Percentiles rank a stretch among this genome's conserved stretches.
Evolutionary conservation across 306 rosid species (phyloP).

Genomic region (Hippophae gyantsensis): DNA sequence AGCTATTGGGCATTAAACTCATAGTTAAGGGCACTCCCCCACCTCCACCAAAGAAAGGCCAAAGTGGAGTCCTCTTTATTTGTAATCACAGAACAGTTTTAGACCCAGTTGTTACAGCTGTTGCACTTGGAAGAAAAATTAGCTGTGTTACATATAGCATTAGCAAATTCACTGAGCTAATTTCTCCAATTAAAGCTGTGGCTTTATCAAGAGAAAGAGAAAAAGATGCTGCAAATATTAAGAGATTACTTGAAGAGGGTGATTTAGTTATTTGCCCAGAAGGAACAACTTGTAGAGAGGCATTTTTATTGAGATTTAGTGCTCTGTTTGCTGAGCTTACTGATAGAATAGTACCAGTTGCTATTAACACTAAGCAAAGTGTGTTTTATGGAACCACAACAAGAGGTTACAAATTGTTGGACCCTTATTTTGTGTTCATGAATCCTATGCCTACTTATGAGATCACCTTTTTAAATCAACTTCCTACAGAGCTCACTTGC

Average conservation of each 20-base stretch:
- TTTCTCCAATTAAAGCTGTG: constrained; percentile 81
- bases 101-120: constrained; percentile 72
- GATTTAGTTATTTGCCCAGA: constrained; percentile 87
- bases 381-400: constrained; percentile 75
- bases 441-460: constrained; percentile 78
- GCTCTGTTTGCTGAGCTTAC: constrained; percentile 86
- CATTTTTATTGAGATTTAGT: constrained; percentile 70
- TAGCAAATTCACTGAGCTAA: constrained; percentile 69
- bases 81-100: constrained; percentile 85
- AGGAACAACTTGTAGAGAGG: constrained; percentile 89
- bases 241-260: constrained; percentile 66
- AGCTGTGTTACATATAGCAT: constrained; percentile 92
- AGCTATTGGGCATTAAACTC: constrained; percentile 60
- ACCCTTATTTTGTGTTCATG: constrained; percentile 93
- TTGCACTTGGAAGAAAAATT: constrained; percentile 68
- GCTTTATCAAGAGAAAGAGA: constrained; percentile 80
- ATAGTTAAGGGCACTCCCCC: constrained; percentile 77
- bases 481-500: constrained; percentile 69
- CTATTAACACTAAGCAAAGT: constrained; percentile 74
- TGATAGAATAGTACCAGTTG: constrained; percentile 80
- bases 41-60: constrained; percentile 62
- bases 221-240: constrained; percentile 68
- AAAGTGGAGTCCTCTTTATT: constrained; percentile 65
- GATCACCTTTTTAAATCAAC: constrained; percentile 69
- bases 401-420: constrained; percentile 58